Evolutionary conservation across 2,329 filamentous ascomycete species (phyloP), one percentile per base, ranked within the genome.

Genomic region (Sordariomycetes sp.): DNA sequence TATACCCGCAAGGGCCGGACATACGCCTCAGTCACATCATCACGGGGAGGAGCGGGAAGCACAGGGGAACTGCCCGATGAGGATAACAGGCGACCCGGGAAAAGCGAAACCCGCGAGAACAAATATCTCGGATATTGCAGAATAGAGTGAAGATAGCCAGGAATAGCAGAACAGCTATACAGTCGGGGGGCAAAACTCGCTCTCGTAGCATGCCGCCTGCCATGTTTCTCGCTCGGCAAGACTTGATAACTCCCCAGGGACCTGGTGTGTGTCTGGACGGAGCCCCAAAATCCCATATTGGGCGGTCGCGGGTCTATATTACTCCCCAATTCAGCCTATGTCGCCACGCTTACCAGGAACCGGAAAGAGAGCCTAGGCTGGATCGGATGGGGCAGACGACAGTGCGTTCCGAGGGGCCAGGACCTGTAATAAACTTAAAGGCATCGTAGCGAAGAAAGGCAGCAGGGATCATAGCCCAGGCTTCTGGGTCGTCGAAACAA

Each of bases 321-420:
- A 61, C 56, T 20, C 3, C n/a, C 58, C 35, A 32, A 62, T 63
- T 65, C 62, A 65, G 64, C 62, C 64, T 64, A 58, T 62, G 62
- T 43, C 52, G 51, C 14, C 54, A 55, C 59, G 60, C 60, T 60
- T 62, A 57, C 64, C 64, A 64, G 61, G 62, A 62, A 63, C 62
- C 62, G 61, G 62, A 59, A 35, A 24, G 43, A 3, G 7, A 14
- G 43, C 16, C 20, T 16, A 48, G 2, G 20, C 20, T n/a, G 4
- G 43, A 3, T 48, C 18, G 43, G 43, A 48, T n/a, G n/a, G 43
- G 14, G 37, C 14, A 43, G 12, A 43, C 37, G 12, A 16, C 12
- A 14, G 3, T 43, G 37, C 3, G 18, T 16, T 40, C 37, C 4
- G 11, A 18, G 3, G 37, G 37, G 12, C 3, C 18, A 40, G 11